Evolutionary conservation across 129 eudicot genomes (phyloP).

Genomic region (Oenanthe sinensis): DNA sequence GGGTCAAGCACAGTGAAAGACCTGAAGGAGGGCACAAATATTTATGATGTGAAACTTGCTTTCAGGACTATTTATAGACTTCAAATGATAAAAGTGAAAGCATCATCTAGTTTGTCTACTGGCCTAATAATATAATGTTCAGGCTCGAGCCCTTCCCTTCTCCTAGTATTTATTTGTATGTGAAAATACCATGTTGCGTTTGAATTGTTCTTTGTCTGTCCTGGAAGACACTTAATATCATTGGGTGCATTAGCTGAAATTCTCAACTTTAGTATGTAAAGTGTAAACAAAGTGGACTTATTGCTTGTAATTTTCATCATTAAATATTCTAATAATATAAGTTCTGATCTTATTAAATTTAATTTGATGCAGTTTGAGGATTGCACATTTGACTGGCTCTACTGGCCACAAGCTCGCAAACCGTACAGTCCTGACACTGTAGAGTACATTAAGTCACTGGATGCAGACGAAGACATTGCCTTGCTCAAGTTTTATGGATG

Average conservation of each 20-base stretch:
- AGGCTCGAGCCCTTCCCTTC: background rate
- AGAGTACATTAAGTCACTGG: slow-evolving; percentile 14
- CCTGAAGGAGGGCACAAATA: background rate
- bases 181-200: background rate
- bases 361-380: slow-evolving; percentile 10
- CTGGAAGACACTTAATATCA: background rate
- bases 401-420: slow-evolving; percentile 16
- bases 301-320: background rate
- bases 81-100: background rate
- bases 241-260: background rate
- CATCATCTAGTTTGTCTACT: background rate
- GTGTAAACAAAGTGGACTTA: too few relatives aligned
- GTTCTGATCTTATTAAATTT: background rate
- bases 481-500: slow-evolving; percentile 12
- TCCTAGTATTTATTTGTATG: background rate
- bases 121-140: background rate
- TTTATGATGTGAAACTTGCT: background rate
- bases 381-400: slow-evolving; percentile 18
- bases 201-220: background rate
- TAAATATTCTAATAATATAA: background rate
- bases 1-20: background rate
- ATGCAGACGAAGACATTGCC: slow-evolving; percentile 16
- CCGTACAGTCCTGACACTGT: slow-evolving; percentile 9
- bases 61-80: background rate
- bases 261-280: background rate